Evolutionary conservation across 1,284 basidiomycete genomes (phyloP), one percentile per base, ranked within the genome.

Genomic region (Cutaneotrichosporon mucoides): DNA sequence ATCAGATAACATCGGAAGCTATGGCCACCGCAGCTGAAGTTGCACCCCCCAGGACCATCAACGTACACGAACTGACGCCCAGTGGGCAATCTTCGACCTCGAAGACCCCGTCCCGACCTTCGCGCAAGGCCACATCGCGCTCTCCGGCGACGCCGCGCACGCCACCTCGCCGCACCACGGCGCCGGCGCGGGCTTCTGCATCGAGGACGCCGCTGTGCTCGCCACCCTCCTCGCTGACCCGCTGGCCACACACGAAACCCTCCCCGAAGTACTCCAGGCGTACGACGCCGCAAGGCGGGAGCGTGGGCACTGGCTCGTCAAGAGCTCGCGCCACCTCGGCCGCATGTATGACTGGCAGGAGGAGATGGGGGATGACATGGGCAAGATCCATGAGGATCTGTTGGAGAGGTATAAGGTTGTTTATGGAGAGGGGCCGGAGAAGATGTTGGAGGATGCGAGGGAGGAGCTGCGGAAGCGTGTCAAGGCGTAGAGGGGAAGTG

Each of bases 41-140:
- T n/a, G n/a, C n/a, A n/a, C n/a, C n/a, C n/a, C n/a, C n/a, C n/a
- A n/a, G n/a, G n/a, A n/a, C n/a, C n/a, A n/a, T n/a, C n/a, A n/a
- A 24, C 24, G 24, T 3, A 24, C 24, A 3, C 24, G 16, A n/a
- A n/a, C 44, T 36, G 4, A 37, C 52, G 34, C 24, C 3, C 45
- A 60, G 54, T 66, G 65, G 65, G 65, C 60, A 6, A 64, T 66
- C 46, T 66, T 66, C 41, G 58, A 66, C 15, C 56, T 62, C 37
- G 56, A 43, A 2, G 44, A 62, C 48, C 56, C 55, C 0, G 53
- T 57, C 5, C 60, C 62, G 9, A 41, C 55, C 13, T 64, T 62
- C 40, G 41, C 52, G 24, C 43, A 55, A 16, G 58, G 60, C 5
- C 55, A 56, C 2, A 52, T 61, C 0, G 62, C 62, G 6, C 47